Conservation (phyloP, 2,329 filamentous ascomycete species). For the Arthrobotrys sphaeroides region DNA sequence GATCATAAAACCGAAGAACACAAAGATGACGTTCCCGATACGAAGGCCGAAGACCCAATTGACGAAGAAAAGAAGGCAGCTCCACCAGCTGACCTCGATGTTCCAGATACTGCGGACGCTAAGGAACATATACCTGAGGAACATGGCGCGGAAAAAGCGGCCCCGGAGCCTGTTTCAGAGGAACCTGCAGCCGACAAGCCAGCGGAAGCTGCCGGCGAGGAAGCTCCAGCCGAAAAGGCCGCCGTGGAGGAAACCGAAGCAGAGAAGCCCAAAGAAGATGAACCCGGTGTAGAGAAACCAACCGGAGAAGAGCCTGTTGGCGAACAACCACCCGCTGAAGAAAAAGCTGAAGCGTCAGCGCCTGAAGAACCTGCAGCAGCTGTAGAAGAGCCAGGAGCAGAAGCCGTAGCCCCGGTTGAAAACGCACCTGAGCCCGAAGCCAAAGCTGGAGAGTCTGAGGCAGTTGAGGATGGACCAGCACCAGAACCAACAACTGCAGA, state of each 20-base stretch:
- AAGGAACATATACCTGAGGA: slow-evolving; percentile 26
- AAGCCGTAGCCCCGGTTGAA: not conserved
- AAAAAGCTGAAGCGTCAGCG: not conserved
- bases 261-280: slow-evolving; percentile 12
- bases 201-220: not conserved
- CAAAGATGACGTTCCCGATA: slow-evolving; percentile 15
- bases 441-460: slow-evolving; percentile 1
- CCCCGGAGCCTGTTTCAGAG: not conserved
- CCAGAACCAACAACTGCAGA: not conserved
- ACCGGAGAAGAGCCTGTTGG: slow-evolving; percentile 4
- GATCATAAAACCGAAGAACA: not conserved
- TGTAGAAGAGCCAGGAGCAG: not conserved
- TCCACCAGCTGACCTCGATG: slow-evolving; percentile 31
- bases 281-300: not conserved
- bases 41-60: slow-evolving; percentile 18
- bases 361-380: not conserved
- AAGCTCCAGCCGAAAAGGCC: not conserved
- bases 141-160: not conserved
- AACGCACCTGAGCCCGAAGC: slow-evolving; percentile 4
- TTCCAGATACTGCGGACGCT: slow-evolving; percentile 47
- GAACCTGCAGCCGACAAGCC: not conserved
- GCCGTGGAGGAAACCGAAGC: slow-evolving; percentile 2
- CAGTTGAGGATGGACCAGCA: not conserved
- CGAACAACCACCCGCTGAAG: not conserved
- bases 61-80: slow-evolving; percentile 16